These are phyloP conservation scores for Moricandia moricandioides DNA, from an alignment of 345 rosid species.

Conservation along the genomic window DNA sequence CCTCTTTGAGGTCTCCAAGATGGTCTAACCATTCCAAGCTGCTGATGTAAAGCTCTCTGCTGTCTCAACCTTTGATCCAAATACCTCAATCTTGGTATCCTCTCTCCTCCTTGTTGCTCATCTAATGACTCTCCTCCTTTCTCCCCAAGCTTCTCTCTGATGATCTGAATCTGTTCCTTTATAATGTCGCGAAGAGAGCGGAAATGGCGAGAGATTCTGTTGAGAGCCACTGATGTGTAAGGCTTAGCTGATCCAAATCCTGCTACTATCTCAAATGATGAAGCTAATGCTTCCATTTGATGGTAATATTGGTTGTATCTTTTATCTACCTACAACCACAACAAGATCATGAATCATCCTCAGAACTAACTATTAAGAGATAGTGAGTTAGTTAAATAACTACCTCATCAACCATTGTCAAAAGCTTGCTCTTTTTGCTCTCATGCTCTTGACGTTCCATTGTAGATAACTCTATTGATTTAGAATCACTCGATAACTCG, in stretches of 20 bases:
- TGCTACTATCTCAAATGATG: constrained; percentile 76
- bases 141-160: constrained; percentile 70
- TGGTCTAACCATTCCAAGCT: constrained; percentile 82
- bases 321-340: constrained; percentile 61
- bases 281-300: constrained; percentile 76
- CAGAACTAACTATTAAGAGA: not conserved
- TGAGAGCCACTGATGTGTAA: constrained; percentile 82
- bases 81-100: constrained; percentile 71
- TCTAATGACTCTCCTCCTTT: constrained; percentile 64
- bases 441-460: constrained; percentile 76
- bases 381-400: not conserved
- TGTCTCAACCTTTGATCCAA: constrained; percentile 89
- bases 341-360: too few relatives aligned
- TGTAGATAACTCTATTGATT: constrained; percentile 49
- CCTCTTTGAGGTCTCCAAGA: constrained; percentile 99
- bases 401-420: constrained; percentile 88
- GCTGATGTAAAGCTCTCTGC: constrained; percentile 88
- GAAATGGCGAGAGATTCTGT: constrained; percentile 83
- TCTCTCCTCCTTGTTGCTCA: constrained; percentile 52
- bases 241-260: constrained; percentile 86
- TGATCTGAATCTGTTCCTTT: constrained; percentile 53
- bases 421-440: constrained; percentile 73
- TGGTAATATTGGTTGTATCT: constrained; percentile 76
- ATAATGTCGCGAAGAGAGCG: constrained; percentile 75
- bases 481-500: not conserved